Percentiles rank a stretch among this genome's conserved stretches.
Evolutionary conservation across 2,329 filamentous ascomycete genomes (phyloP).

Genomic region (Amauroascus verrucosus): DNA sequence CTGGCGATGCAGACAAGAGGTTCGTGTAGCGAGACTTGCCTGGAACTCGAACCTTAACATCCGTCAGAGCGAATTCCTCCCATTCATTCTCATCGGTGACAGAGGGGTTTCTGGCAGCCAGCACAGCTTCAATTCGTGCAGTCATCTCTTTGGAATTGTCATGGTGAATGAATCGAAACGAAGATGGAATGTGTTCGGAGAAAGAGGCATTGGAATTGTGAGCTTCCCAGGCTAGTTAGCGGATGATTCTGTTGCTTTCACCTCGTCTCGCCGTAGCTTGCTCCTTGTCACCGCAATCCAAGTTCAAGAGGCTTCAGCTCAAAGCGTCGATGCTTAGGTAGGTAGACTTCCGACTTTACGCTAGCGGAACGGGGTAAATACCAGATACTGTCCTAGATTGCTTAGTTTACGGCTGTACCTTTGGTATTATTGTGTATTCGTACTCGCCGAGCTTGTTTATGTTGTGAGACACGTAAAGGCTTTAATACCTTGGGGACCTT

Average conservation of each 20-base stretch:
- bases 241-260: background rate
- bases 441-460: too few relatives aligned
- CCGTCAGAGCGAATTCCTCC: conserved; percentile 48
- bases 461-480: too few relatives aligned
- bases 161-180: conserved; percentile 22
- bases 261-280: background rate
- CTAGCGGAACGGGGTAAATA: too few relatives aligned
- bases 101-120: conserved; percentile 36
- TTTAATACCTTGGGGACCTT: too few relatives aligned
- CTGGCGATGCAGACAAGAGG: conserved; percentile 45
- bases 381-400: too few relatives aligned
- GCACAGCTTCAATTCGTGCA: conserved; percentile 38
- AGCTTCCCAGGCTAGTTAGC: background rate
- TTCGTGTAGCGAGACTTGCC: conserved; percentile 43
- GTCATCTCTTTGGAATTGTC: conserved; percentile 33
- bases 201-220: conserved; percentile 8
- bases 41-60: conserved; percentile 44
- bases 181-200: conserved; percentile 1
- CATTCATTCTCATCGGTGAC: conserved; percentile 46
- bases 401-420: too few relatives aligned
- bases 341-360: too few relatives aligned
- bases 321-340: too few relatives aligned
- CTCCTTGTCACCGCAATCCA: background rate
- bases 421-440: too few relatives aligned
- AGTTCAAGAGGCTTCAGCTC: too few relatives aligned